phyloP scores from a whole-genome alignment of 1,284 basidiomycete species.

The Hymenochaete sp. region DNA sequence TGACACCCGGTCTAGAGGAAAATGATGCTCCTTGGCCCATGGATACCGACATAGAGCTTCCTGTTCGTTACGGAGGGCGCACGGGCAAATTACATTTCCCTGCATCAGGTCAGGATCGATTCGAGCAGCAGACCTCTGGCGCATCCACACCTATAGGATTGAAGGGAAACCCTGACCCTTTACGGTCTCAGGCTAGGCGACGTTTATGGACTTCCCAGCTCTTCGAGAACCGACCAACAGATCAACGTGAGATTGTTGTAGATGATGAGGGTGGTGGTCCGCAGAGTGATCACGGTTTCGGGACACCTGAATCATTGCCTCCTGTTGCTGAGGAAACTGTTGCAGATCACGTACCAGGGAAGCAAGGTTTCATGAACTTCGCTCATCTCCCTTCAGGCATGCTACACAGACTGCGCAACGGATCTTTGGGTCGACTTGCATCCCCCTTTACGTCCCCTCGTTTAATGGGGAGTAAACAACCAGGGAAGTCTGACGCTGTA shows the following conservation, averaged over 20 bases:
- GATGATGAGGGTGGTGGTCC: constrained; percentile 9
- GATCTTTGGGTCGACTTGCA: constrained; percentile 42
- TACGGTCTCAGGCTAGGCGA: constrained; percentile 34
- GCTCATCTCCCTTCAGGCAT: constrained; percentile 23
- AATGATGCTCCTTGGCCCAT: constrained; percentile 3
- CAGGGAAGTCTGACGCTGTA: constrained; percentile 26
- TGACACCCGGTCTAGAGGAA: constrained; percentile 6
- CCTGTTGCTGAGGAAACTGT: constrained; percentile 15
- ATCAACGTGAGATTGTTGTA: too few relatives aligned
- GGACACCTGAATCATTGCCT: constrained; percentile 17
- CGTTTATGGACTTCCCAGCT: constrained; percentile 40
- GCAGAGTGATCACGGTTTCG: constrained; percentile 13
- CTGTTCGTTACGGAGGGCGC: constrained; percentile 31
- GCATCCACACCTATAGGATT: constrained; percentile 23
- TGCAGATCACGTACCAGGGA: constrained; percentile 21
- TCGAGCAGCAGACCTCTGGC: constrained; percentile 22
- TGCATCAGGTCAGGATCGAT: constrained; percentile 13
- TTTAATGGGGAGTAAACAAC: constrained; percentile 23
- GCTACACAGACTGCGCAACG: constrained; percentile 40
- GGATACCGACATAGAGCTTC: constrained; percentile 26
- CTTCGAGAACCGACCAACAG: constrained; percentile 29
- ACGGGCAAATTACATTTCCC: constrained; percentile 6
- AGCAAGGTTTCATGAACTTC: constrained; percentile 10
- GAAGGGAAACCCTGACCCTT: constrained; percentile 29
- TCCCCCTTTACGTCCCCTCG: constrained; percentile 36